These are phyloP conservation scores for Sophora flavescens DNA, from an alignment of 306 rosid species.

Conservation along the genomic window DNA sequence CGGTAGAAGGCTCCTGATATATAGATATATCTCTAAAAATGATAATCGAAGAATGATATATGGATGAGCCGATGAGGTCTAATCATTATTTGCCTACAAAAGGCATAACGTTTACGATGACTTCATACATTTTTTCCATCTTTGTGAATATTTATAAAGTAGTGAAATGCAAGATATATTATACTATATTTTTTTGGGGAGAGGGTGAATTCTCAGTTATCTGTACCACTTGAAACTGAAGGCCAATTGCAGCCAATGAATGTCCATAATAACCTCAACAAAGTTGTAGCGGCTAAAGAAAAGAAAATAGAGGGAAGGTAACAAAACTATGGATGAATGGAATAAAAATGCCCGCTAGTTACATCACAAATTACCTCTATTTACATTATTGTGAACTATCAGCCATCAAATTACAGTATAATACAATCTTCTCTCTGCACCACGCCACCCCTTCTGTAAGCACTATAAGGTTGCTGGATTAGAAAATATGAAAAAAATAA, in stretches of 20 bases:
- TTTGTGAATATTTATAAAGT: too few species aligned
- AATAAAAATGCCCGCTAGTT: conserved; percentile 53
- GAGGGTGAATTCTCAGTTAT: too few species aligned
- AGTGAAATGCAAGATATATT: too few species aligned
- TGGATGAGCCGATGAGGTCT: too few species aligned
- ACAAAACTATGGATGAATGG: conserved; percentile 65
- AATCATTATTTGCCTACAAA: too few species aligned
- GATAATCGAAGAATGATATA: too few species aligned
- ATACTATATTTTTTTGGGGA: too few species aligned
- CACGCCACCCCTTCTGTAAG: conserved; percentile 43
- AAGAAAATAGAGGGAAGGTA: not conserved
- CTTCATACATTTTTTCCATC: too few species aligned
- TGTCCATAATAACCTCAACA: conserved; percentile 32
- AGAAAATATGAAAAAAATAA: conserved; percentile 48
- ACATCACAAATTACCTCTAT: conserved; percentile 76
- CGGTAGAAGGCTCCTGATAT: too few species aligned
- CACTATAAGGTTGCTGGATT: conserved; percentile 59
- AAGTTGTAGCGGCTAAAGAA: conserved; percentile 14
- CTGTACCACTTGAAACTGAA: too few species aligned
- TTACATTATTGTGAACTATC: conserved; percentile 61
- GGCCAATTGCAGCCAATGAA: not conserved
- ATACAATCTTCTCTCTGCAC: conserved; percentile 51
- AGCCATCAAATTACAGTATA: conserved; percentile 62
- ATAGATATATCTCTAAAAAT: too few species aligned
- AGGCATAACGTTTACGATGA: too few species aligned